Base-by-base conservation (phyloP, 2,329 filamentous ascomycete genomes). In the Bipolaris bicolor region DNA sequence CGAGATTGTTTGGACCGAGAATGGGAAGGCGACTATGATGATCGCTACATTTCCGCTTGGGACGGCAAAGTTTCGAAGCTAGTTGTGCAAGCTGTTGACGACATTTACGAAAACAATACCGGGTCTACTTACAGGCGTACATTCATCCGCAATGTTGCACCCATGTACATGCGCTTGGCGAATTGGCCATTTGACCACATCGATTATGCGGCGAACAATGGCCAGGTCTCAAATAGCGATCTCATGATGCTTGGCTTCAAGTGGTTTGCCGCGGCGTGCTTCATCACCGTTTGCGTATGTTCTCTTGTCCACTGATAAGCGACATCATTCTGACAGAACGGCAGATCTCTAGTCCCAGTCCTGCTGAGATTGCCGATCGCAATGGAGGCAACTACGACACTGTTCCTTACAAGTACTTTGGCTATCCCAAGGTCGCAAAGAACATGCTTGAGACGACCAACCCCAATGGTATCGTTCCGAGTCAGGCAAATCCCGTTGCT, bases 181-280 rank as follows among this genome's bases (percentile, higher is more conserved):
- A 70, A 73, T 16, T 75, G 72, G 72, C 70, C 71, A 1, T 65
- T 69, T 22, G 67, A 62, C 16, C 70, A 73, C 37, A 53, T 74
- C 10, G 62, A 72, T 22, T 70, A 65, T n/a, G 11, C 54, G 26
- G 57, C 52, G 9, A 64, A 67, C 46, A 46, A 55, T 7, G 65
- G 63, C 1, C 62, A 64, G 4, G 60, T 61, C 7, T 64, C 65
- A 0, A 64, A 58, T 39, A 63, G 69, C 48, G 70, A 72, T 36
- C 58, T 62, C 41, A 61, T 66, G 0, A 56, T 69, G 62, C 57
- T 73, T 9, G 63, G 62, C 48, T 57, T 65, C 5, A 74, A 75
- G 44, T 75, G 69, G 68, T 67, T 75, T 34, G 18, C 68, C 40
- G 60, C 71, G 1, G 66, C 66, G 55, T 52, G 68, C 60, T 7